These are phyloP conservation scores for Cystobasidium slooffiae DNA, from an alignment of 1,284 basidiomycete species.

Conservation along the genomic window DNA sequence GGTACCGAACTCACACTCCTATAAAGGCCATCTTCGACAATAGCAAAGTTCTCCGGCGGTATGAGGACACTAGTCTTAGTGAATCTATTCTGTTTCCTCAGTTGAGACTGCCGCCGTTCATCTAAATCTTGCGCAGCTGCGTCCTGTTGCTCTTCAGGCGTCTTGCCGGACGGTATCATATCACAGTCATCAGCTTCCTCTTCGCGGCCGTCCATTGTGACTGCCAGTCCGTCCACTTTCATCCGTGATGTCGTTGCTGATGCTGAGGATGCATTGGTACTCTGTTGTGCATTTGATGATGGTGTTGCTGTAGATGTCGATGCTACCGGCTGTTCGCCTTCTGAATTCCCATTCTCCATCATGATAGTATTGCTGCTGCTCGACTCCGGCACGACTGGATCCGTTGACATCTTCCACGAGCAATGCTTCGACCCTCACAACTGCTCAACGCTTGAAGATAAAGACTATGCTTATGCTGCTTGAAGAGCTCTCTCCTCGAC, in stretches of 20 bases:
- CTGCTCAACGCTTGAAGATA: no score
- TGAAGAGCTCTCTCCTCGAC: not conserved
- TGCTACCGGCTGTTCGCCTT: not conserved
- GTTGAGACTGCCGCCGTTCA: slow-evolving; percentile 34
- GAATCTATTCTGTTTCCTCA: slow-evolving; percentile 40
- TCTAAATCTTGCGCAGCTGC: slow-evolving; percentile 27
- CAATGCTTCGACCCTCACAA: no score
- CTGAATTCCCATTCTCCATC: slow-evolving; percentile 5
- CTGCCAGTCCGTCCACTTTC: slow-evolving; percentile 24
- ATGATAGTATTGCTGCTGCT: not conserved
- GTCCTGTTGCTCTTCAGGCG: slow-evolving; percentile 12
- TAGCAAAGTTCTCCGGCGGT: slow-evolving; percentile 60
- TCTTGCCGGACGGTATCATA: slow-evolving; percentile 5
- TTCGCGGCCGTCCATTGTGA: slow-evolving; percentile 27
- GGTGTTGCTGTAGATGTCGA: slow-evolving; percentile 4
- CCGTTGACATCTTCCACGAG: slow-evolving; percentile 5
- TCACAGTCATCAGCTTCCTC: slow-evolving; percentile 14
- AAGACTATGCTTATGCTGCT: no score
- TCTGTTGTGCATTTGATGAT: not conserved
- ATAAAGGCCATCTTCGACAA: slow-evolving; percentile 61
- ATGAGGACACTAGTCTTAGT: slow-evolving; percentile 50
- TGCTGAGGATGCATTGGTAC: not conserved
- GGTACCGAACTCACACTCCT: slow-evolving; percentile 53
- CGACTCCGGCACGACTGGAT: slow-evolving; percentile 2
- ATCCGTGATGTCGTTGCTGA: not conserved